A percentile compares a stretch with the other conserved stretches of the same genome.
Evolutionary conservation across 345 rosid species (phyloP).

Genomic region (Punica granatum): DNA sequence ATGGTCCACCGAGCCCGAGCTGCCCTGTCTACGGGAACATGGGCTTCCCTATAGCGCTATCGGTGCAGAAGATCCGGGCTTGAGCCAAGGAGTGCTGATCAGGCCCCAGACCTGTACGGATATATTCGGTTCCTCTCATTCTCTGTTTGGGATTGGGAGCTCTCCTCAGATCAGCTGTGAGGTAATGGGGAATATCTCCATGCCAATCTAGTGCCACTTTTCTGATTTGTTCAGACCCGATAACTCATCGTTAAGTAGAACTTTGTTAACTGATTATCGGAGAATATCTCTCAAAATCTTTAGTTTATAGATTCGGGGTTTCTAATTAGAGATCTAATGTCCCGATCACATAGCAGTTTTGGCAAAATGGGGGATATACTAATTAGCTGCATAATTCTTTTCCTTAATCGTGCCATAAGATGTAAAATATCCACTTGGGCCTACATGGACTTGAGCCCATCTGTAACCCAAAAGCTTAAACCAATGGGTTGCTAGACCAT

Average conservation of each 20-base stretch:
- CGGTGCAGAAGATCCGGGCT: neutral
- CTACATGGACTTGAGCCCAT: no score
- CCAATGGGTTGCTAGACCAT: no score
- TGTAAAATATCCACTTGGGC: no score
- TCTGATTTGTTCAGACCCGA: neutral
- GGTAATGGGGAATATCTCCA: neutral
- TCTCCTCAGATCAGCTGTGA: neutral
- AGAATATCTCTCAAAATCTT: neutral
- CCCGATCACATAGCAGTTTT: neutral
- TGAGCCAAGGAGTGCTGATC: neutral
- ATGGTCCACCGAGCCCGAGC: conserved; percentile 1
- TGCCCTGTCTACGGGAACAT: neutral
- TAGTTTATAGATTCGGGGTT: neutral
- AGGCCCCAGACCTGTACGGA: conserved; percentile 1
- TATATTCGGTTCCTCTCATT: neutral
- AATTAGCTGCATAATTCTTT: neutral
- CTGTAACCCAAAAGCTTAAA: no score
- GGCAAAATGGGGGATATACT: neutral
- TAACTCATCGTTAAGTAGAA: neutral
- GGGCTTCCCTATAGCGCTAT: neutral
- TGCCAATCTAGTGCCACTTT: neutral
- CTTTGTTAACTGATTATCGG: neutral
- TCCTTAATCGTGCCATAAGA: neutral
- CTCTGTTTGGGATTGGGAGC: neutral
- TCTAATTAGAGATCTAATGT: neutral